phyloP scores from a whole-genome alignment of 352 stramenopile species.

The Blastocystis sp. region DNA sequence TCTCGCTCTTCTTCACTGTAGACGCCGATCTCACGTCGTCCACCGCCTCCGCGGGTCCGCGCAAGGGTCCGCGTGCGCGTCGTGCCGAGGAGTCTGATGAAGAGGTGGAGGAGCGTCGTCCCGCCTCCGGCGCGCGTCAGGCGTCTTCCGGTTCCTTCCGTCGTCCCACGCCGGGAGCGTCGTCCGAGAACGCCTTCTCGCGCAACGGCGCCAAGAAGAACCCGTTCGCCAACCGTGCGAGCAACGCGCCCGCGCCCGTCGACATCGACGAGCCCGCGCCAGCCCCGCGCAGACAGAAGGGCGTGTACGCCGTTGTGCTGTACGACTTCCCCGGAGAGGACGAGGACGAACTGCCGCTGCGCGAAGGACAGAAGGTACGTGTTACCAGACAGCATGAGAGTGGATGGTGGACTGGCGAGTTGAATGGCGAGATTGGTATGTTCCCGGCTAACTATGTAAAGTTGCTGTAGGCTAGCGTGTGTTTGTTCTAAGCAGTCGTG shows the following conservation, averaged over 20 bases:
- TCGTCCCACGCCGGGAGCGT: constrained; percentile 34
- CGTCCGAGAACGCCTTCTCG: background rate
- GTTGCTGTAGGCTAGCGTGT: background rate
- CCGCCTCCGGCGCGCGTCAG: background rate
- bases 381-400: constrained; percentile 63
- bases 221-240: constrained; percentile 1
- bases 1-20: background rate
- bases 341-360: constrained; percentile 66
- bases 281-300: constrained; percentile 23
- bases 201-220: constrained; percentile 21
- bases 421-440: constrained; percentile 57
- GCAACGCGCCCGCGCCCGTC: constrained; percentile 3
- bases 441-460: constrained; percentile 74
- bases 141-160: constrained; percentile 45
- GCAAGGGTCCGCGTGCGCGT: constrained; percentile 12
- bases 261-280: background rate
- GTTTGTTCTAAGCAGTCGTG: background rate
- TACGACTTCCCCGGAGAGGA: constrained; percentile 72
- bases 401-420: constrained; percentile 73
- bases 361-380: constrained; percentile 70
- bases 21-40: background rate
- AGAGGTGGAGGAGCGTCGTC: background rate
- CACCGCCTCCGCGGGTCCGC: background rate
- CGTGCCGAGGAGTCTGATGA: constrained; percentile 13
- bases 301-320: constrained; percentile 48